Base-by-base conservation (phyloP, 2,329 filamentous ascomycete genomes). In the Alternaria arborescens region DNA sequence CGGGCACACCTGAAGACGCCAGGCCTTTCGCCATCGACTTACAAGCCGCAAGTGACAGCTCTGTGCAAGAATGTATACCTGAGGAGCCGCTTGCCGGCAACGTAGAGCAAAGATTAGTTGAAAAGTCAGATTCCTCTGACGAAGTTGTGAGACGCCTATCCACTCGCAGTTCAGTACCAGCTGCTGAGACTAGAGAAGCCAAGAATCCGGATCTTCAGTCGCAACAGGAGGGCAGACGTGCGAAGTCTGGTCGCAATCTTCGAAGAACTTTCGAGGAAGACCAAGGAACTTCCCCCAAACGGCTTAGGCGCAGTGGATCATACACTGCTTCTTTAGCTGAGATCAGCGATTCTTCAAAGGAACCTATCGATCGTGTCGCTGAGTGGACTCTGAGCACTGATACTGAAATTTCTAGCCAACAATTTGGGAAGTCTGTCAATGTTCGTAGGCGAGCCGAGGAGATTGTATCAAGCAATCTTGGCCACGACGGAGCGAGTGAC, bases 401-500 rank as follows among this genome's bases (percentile, higher is more conserved):
- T 54, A 5, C 47, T 5, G 51, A 61, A 28, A 54, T 41, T 10
- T 47, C 36, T 48, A 50, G 55, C 18, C 48, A 55, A 16, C 58
- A 61, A 18, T 58, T 58, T 38, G 57, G 62, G 18, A 65, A 66
- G 36, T 60, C 58, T 11, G 38, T 58, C 16, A 44, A 52, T 43
- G 41, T 55, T 30, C 43, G 40, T 6, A 51, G 43, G 46, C 60
- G 58, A 36, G 16, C 59, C 10, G 58, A 65, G 36, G 61, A 65
- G 1, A 62, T 61, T 52, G 60, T 61, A 22, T 58, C 68, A 24
- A 62, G 55, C 20, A 61, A 52, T 40, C 60, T 72, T n/a, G 69
- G 68, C 41, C 67, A 74, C 16, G 70, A 75, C 48, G 70, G 69
- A 28, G 67, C 70, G 12, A 66, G 64, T 36, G 70, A 70, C 5